Conservation (phyloP, 2,329 filamentous ascomycete species). For the Calonectria naviculata region DNA sequence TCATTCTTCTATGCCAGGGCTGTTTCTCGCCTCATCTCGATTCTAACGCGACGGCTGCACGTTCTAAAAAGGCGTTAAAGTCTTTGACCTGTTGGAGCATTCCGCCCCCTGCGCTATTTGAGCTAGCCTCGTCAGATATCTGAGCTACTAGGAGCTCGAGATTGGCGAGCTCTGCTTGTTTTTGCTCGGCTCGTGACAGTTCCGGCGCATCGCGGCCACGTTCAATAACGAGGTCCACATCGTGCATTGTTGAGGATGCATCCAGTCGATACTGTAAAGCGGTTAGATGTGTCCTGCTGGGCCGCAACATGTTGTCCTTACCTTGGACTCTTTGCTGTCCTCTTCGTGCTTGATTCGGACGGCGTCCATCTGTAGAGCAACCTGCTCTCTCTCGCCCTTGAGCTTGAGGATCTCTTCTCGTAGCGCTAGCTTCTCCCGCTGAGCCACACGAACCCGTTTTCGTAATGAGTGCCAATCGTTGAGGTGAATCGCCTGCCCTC, state of each 20-base stretch:
- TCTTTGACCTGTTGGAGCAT: slow-evolving; percentile 66
- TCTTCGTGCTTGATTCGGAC: slow-evolving; percentile 69
- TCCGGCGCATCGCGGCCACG: slow-evolving; percentile 61
- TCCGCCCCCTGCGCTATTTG: slow-evolving; percentile 60
- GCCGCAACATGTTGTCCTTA: slow-evolving; percentile 42
- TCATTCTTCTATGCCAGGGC: slow-evolving; percentile 18
- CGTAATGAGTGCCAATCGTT: slow-evolving; percentile 68
- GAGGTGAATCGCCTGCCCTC: slow-evolving; percentile 65
- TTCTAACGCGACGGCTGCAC: slow-evolving; percentile 68
- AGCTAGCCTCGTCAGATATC: slow-evolving; percentile 65
- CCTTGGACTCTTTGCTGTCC: slow-evolving; percentile 62
- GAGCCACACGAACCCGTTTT: slow-evolving; percentile 66
- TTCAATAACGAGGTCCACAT: slow-evolving; percentile 69
- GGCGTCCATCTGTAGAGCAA: slow-evolving; percentile 71
- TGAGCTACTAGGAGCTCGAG: slow-evolving; percentile 68
- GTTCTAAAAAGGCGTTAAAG: slow-evolving; percentile 73
- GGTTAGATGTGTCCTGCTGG: slow-evolving; percentile 8
- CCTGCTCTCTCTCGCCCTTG: slow-evolving; percentile 69
- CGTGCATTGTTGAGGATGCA: slow-evolving; percentile 69
- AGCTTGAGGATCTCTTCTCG: slow-evolving; percentile 71
- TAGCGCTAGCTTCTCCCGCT: slow-evolving; percentile 66
- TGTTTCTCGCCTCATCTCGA: slow-evolving; percentile 44
- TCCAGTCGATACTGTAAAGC: slow-evolving; percentile 55
- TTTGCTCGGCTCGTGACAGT: slow-evolving; percentile 57
- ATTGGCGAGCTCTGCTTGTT: slow-evolving; percentile 63